phyloP scores from a whole-genome alignment of 345 rosid genomes.

The Boechera stricta region DNA sequence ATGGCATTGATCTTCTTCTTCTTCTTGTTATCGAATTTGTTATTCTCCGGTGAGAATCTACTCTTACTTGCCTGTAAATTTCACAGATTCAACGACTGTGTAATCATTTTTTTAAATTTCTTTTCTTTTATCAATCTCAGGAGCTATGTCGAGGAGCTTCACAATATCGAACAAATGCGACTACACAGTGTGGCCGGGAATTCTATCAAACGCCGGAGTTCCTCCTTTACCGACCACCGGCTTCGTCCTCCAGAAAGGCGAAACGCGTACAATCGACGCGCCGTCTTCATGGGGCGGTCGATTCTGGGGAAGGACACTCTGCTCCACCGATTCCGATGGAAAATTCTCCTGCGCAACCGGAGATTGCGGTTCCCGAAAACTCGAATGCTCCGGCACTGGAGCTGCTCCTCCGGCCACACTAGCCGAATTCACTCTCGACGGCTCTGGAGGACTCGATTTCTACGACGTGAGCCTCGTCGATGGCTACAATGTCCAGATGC shows the following conservation, averaged over 20 bases:
- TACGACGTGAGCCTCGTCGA: conserved; percentile 89
- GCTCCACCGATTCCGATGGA: conserved; percentile 63
- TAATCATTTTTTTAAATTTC: not conserved
- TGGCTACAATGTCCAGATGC: conserved; percentile 81
- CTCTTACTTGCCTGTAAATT: not conserved
- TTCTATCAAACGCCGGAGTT: conserved; percentile 70
- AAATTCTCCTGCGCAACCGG: conserved; percentile 77
- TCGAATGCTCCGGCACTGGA: conserved; percentile 74
- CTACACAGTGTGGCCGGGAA: conserved; percentile 83
- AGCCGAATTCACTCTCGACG: conserved; percentile 80
- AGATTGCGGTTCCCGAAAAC: conserved; percentile 80
- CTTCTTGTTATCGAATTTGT: not conserved
- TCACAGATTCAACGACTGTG: not conserved
- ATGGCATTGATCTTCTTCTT: conserved; percentile 30
- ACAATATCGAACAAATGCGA: conserved; percentile 68
- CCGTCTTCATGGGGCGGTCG: conserved; percentile 96
- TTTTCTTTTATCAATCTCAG: conserved; percentile 25
- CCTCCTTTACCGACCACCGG: conserved; percentile 74
- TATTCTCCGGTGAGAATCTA: conserved; percentile 24
- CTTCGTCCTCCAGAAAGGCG: conserved; percentile 68
- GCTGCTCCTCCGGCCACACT: conserved; percentile 83
- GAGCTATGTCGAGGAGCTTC: conserved; percentile 63
- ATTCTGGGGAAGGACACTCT: conserved; percentile 83
- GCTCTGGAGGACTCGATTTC: conserved; percentile 68
- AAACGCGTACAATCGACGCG: conserved; percentile 56